Conservation (phyloP, 371 early-diverging fungal species). For the Syncephalastrum monosporum region DNA sequence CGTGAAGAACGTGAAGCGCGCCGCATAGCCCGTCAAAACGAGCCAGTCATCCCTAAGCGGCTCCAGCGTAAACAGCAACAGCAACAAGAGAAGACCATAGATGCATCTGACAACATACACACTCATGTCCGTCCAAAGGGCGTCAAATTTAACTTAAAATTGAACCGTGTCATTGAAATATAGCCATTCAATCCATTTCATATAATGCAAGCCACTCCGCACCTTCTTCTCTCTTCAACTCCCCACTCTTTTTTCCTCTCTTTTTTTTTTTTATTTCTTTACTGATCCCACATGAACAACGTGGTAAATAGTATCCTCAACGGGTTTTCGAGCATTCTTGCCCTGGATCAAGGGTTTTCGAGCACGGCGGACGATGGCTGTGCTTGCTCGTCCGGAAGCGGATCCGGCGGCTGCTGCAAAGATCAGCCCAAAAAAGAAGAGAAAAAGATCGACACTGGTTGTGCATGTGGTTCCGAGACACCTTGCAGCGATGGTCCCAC, state of each 20-base stretch:
- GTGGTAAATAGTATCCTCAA: conserved; percentile 42
- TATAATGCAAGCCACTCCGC: background rate
- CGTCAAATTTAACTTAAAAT: conserved; percentile 34
- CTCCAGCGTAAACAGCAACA: background rate
- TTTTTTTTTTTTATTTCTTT: conserved; percentile 4
- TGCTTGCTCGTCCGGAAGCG: conserved; percentile 18
- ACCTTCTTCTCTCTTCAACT: background rate
- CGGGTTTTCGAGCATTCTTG: conserved; percentile 44
- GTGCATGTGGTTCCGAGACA: background rate
- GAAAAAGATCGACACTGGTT: background rate
- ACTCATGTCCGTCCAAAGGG: conserved; percentile 7
- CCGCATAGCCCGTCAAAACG: conserved; percentile 16
- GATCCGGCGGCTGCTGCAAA: conserved; percentile 30
- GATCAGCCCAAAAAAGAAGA: conserved; percentile 6
- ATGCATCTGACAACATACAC: background rate
- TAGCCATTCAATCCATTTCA: too few species aligned
- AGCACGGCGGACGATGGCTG: conserved; percentile 20
- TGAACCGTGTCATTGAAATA: conserved; percentile 27
- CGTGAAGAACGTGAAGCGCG: conserved; percentile 36
- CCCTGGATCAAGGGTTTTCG: conserved; percentile 35
- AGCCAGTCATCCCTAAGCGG: conserved; percentile 4
- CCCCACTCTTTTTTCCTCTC: conserved; percentile 3
- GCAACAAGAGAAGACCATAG: conserved; percentile 6
- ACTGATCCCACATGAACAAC: conserved; percentile 26
- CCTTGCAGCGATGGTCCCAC: conserved; percentile 12